These are phyloP conservation scores for Salix suchowensis DNA, from an alignment of 345 rosid genomes.

Conservation along the genomic window DNA sequence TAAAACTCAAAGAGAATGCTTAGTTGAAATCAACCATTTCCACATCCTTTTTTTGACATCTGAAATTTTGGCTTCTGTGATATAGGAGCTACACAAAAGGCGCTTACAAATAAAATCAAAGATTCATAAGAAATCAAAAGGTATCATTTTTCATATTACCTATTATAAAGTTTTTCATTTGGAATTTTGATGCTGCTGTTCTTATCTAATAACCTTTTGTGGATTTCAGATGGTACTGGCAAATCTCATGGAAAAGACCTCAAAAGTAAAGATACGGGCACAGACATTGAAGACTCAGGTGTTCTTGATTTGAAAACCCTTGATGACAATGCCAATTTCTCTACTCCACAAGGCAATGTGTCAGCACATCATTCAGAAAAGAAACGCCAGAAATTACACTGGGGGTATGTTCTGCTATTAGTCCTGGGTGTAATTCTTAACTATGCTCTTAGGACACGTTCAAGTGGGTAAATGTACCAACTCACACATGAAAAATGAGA, in stretches of 20 bases:
- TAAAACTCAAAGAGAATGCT: no score
- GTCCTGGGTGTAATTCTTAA: not conserved
- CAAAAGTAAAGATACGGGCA: slow-evolving; percentile 13
- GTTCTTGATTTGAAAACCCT: slow-evolving; percentile 12
- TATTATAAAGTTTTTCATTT: not conserved
- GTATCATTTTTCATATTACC: slow-evolving; percentile 9
- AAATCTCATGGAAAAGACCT: slow-evolving; percentile 14
- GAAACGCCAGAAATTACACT: slow-evolving; percentile 52
- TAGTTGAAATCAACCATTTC: not conserved
- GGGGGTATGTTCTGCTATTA: slow-evolving; percentile 49
- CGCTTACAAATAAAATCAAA: slow-evolving; percentile 60
- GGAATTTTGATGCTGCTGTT: not conserved
- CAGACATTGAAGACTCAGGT: slow-evolving; percentile 17
- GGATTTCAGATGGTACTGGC: slow-evolving; percentile 13
- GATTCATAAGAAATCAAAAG: slow-evolving; percentile 43
- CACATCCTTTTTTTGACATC: not conserved
- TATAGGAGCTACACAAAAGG: slow-evolving; percentile 73
- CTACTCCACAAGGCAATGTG: slow-evolving; percentile 13
- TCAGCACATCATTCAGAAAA: slow-evolving; percentile 20
- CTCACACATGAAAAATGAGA: not conserved
- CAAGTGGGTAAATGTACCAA: not conserved
- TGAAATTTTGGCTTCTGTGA: not conserved
- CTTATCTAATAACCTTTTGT: slow-evolving; percentile 6
- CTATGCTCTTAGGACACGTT: not conserved
- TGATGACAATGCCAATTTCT: slow-evolving; percentile 7